A percentile compares a stretch with the other conserved stretches of the same genome.
phyloP scores from a whole-genome alignment of 495 filamentous ascomycete species.

The Durotheca rogersii region DNA sequence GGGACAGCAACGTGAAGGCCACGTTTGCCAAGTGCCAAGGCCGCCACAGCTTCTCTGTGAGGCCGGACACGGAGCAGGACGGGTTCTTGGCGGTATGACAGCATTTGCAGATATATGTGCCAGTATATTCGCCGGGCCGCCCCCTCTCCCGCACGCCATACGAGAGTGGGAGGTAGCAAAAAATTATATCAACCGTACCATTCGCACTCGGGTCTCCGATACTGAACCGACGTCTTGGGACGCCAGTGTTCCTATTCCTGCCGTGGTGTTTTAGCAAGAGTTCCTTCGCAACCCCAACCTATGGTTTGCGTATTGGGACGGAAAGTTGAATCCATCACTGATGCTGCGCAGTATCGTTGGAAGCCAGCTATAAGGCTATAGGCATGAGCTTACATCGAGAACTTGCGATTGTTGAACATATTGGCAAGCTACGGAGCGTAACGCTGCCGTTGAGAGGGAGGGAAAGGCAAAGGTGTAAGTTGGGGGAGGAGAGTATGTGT shows the following conservation, averaged over 20 bases:
- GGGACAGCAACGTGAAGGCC: constrained; percentile 11
- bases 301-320: too few species aligned
- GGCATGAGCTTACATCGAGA: constrained; percentile 47
- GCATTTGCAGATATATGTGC: constrained; percentile 14
- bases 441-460: constrained; percentile 6
- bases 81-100: constrained; percentile 25
- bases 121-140: too few species aligned
- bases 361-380: background rate
- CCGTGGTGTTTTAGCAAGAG: constrained; percentile 10
- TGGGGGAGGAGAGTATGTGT: constrained; percentile 4
- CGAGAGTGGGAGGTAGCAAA: too few species aligned
- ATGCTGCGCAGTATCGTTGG: background rate
- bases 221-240: constrained; percentile 55
- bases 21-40: constrained; percentile 38
- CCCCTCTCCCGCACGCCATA: too few species aligned
- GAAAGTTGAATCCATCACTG: background rate
- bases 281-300: too few species aligned
- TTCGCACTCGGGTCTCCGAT: constrained; percentile 51
- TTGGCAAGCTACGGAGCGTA: constrained; percentile 24
- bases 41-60: constrained; percentile 30
- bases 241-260: constrained; percentile 56
- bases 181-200: constrained; percentile 39
- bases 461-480: background rate
- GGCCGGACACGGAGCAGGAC: constrained; percentile 3
- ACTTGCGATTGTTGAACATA: constrained; percentile 54